These are phyloP conservation scores for Plantago major DNA, from an alignment of 257 asterid genomes.

Conservation along the genomic window DNA sequence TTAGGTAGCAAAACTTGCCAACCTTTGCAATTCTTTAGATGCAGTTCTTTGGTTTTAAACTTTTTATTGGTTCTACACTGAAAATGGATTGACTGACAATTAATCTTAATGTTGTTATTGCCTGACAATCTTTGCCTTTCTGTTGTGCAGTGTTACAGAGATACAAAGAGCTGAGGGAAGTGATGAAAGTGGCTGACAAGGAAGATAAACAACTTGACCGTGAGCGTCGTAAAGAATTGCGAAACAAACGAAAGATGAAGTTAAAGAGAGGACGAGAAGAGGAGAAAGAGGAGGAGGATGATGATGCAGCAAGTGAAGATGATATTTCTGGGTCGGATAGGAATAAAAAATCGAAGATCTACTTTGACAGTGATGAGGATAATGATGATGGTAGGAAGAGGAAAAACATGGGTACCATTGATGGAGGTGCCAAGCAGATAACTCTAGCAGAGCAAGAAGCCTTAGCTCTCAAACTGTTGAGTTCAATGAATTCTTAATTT, in stretches of 20 bases:
- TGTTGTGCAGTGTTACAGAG: constrained; percentile 55
- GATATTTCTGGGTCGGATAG: constrained; percentile 37
- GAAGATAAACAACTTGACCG: constrained; percentile 76
- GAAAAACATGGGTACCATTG: constrained; percentile 18
- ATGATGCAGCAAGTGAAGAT: constrained; percentile 29
- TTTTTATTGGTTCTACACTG: neutral
- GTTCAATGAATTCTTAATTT: constrained; percentile 60
- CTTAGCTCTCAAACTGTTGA: constrained; percentile 74
- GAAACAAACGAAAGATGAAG: constrained; percentile 70
- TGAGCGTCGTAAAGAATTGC: constrained; percentile 63
- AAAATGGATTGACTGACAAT: neutral
- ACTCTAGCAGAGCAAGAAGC: constrained; percentile 87
- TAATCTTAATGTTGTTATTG: neutral
- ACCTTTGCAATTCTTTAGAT: too few species aligned
- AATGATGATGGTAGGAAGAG: constrained; percentile 27
- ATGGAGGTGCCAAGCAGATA: constrained; percentile 21
- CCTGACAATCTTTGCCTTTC: constrained; percentile 6
- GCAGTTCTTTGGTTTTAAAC: too few species aligned
- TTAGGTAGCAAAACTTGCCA: too few species aligned
- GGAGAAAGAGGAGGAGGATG: constrained; percentile 43
- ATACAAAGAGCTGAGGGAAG: constrained; percentile 54
- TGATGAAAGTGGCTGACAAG: constrained; percentile 60
- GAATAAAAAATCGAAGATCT: constrained; percentile 55
- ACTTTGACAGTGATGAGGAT: constrained; percentile 47
- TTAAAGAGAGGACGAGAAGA: constrained; percentile 51